Conservation (phyloP, 2,329 filamentous ascomycete genomes). For the Trichothecium sympodiale region DNA sequence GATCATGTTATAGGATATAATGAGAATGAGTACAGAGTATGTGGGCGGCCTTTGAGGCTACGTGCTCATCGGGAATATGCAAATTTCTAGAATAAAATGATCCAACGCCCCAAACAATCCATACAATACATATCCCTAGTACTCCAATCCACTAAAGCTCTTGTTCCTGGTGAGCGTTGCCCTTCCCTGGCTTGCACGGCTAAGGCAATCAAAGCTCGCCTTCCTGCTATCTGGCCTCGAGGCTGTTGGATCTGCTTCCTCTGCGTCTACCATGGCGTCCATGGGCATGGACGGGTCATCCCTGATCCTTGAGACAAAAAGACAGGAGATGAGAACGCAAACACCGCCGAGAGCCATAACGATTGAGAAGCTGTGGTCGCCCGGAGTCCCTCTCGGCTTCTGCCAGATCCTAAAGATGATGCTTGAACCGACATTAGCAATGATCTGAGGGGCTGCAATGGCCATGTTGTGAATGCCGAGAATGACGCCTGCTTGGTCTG, state of each 20-base stretch:
- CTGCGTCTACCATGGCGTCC: conserved; percentile 27
- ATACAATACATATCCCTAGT: conserved; percentile 3
- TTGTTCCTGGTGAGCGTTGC: conserved; percentile 36
- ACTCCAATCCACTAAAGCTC: conserved; percentile 37
- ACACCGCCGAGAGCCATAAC: conserved; percentile 76
- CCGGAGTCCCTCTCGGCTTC: conserved; percentile 73
- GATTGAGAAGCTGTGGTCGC: conserved; percentile 79
- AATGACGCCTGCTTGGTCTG: conserved; percentile 78
- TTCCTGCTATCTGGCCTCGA: conserved; percentile 18
- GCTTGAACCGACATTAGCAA: conserved; percentile 76
- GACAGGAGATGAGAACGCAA: conserved; percentile 67
- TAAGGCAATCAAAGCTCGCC: conserved; percentile 28
- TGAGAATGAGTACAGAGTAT: too few species aligned
- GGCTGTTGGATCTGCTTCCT: conserved; percentile 21
- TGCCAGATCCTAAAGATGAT: conserved; percentile 77
- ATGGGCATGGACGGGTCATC: conserved; percentile 40
- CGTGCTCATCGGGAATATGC: too few species aligned
- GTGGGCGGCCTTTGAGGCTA: too few species aligned
- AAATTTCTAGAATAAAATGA: too few species aligned
- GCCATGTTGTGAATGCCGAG: conserved; percentile 94
- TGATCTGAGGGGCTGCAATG: conserved; percentile 81
- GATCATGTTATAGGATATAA: too few species aligned
- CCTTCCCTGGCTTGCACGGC: conserved; percentile 31
- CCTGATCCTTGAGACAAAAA: conserved; percentile 54
- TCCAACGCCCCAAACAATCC: not conserved